These are phyloP conservation scores for Zalaria obscura DNA, from an alignment of 2,329 filamentous ascomycete genomes.

Conservation along the genomic window DNA sequence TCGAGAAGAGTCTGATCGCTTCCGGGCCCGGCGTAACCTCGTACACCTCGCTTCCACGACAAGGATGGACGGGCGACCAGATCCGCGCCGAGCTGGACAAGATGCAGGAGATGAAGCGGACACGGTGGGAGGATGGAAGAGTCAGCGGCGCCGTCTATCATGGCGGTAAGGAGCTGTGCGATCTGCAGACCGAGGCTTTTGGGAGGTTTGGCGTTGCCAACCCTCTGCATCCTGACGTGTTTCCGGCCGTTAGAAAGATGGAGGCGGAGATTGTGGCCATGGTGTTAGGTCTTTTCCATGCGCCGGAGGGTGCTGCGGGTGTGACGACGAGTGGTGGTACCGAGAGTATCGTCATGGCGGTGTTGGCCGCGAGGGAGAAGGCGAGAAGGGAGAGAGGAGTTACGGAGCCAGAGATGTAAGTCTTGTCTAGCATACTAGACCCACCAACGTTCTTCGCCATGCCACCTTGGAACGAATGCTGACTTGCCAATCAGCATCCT, in stretches of 20 bases:
- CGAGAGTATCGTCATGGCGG: constrained; percentile 94
- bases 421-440: constrained; percentile 3
- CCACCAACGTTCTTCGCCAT: background rate
- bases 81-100: constrained; percentile 67
- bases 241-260: constrained; percentile 97
- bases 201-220: constrained; percentile 90
- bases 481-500: constrained; percentile 52
- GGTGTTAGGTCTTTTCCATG: constrained; percentile 69
- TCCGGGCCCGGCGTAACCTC: constrained; percentile 55
- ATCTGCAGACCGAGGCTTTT: constrained; percentile 84
- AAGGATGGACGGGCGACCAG: constrained; percentile 69
- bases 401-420: constrained; percentile 86
- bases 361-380: constrained; percentile 78
- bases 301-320: constrained; percentile 69
- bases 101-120: constrained; percentile 79
- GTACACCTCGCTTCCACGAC: constrained; percentile 63
- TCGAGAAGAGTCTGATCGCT: constrained; percentile 74
- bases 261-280: constrained; percentile 96
- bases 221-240: constrained; percentile 95
- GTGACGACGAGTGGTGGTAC: constrained; percentile 88
- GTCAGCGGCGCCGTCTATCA: constrained; percentile 96
- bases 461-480: background rate
- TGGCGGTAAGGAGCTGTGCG: constrained; percentile 67
- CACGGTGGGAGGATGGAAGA: constrained; percentile 87
- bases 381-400: constrained; percentile 73